phyloP scores from a whole-genome alignment of 441 rosid genomes.

The Theobroma grandiflorum region DNA sequence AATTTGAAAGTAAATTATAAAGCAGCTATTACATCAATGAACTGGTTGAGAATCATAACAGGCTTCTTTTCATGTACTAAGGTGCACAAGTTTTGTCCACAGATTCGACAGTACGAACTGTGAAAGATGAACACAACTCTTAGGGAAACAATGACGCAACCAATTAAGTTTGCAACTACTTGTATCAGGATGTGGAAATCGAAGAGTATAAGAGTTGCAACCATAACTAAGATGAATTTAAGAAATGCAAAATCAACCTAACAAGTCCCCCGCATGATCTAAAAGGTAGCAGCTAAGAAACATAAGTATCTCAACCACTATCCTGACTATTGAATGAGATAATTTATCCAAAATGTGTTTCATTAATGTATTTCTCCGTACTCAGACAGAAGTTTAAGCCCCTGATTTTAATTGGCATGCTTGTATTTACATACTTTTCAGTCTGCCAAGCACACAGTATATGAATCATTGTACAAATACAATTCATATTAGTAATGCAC shows the following conservation, averaged over 20 bases:
- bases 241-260: background rate
- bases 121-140: background rate
- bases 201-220: background rate
- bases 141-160: too few relatives aligned
- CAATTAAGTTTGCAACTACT: background rate
- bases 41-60: background rate
- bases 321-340: background rate
- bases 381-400: background rate
- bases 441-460: background rate
- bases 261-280: background rate
- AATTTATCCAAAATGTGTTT: background rate
- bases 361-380: background rate
- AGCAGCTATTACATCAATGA: background rate
- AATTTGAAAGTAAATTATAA: background rate
- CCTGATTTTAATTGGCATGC: background rate
- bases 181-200: background rate
- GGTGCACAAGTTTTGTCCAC: background rate
- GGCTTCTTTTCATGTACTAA: conserved; percentile 1
- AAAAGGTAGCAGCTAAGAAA: background rate
- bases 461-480: background rate
- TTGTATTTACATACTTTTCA: background rate
- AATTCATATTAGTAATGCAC: too few relatives aligned
- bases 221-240: background rate
- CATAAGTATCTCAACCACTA: background rate
- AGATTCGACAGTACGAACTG: background rate